A percentile compares a stretch with the other conserved stretches of the same genome.
Conservation (phyloP, 2,329 filamentous ascomycete species). For the Ophiosphaerella herpotricha region DNA sequence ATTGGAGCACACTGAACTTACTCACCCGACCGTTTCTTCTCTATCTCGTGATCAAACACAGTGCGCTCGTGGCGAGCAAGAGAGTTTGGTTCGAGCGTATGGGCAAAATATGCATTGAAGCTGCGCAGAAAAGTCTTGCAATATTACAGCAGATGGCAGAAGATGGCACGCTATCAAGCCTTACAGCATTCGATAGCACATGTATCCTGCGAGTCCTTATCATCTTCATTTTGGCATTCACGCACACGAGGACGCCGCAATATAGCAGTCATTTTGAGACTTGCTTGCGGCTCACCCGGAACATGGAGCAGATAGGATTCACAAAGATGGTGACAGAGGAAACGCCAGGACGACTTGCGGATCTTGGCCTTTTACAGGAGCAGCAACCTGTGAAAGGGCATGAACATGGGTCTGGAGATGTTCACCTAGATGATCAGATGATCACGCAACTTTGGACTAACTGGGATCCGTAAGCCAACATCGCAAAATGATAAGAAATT, state of each 20-base stretch:
- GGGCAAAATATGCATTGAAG: conserved; percentile 40
- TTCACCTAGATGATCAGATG: conserved; percentile 33
- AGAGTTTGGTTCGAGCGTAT: conserved; percentile 42
- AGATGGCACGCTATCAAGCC: conserved; percentile 32
- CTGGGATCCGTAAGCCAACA: conserved; percentile 34
- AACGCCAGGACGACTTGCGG: conserved; percentile 36
- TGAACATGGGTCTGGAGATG: conserved; percentile 7
- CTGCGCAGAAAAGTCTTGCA: conserved; percentile 33
- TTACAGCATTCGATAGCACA: conserved; percentile 44
- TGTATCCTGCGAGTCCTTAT: conserved; percentile 40
- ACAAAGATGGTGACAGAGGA: conserved; percentile 42
- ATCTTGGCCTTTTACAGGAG: conserved; percentile 34
- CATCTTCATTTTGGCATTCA: conserved; percentile 44
- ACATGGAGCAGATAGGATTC: conserved; percentile 43
- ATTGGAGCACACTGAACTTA: conserved; percentile 43
- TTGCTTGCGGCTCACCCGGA: conserved; percentile 23
- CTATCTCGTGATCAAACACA: conserved; percentile 37
- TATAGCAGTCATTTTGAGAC: conserved; percentile 35
- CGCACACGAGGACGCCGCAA: conserved; percentile 31
- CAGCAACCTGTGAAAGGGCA: conserved; percentile 1
- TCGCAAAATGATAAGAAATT: not conserved
- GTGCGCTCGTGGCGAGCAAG: conserved; percentile 27
- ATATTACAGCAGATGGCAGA: conserved; percentile 37
- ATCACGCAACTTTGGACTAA: conserved; percentile 40
- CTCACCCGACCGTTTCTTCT: conserved; percentile 43